Evolutionary conservation across 345 rosid species (phyloP), one percentile per base, ranked within the genome.

Genomic region (Boechera retrofracta): DNA sequence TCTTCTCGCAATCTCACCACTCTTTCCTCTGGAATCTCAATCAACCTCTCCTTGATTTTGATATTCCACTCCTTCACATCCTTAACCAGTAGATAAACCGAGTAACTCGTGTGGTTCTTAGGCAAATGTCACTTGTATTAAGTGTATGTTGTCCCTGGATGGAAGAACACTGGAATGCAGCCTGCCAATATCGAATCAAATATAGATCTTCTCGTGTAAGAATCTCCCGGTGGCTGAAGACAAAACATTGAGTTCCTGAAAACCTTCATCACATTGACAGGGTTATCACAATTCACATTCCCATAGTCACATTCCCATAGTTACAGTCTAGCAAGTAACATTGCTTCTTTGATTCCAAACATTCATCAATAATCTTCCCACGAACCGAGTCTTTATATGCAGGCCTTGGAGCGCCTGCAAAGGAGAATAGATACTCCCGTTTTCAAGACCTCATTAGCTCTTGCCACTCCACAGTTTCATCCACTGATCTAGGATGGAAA

Each of bases 181-280:
- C 90, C 92, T 1, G 90, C 88, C 29, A 86, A 49, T 29, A 88
- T 86, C 4, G 93, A 77, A 56, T 88, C 93, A n/a, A 88, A 87
- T 41, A 85, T 78, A 2, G 90, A 88, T 47, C 89, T 66, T 47
- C 93, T 79, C 0, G 93, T 87, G 80, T 88, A 88, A 38, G 93
- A 88, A 78, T 88, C 93, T 2, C 93, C 93, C 3, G 79, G 75
- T 2, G 93, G 93, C 81, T 89, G 91, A 62, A 89, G 80, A 82
- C 93, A 89, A 57, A 86, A 89, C 68, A 87, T 85, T 0, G 93
- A 89, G 74, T 76, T 85, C 64, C 75, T 82, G 44, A 87, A 83
- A 0, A 85, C 85, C 28, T 73, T 79, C 88, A 89, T 85, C 8
- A 89, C 89, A 36, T 84, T 87, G n/a, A 81, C 86, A 2, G 91